Conservation (phyloP, 148 eudicot genomes). For the Rhododendron henanense region DNA sequence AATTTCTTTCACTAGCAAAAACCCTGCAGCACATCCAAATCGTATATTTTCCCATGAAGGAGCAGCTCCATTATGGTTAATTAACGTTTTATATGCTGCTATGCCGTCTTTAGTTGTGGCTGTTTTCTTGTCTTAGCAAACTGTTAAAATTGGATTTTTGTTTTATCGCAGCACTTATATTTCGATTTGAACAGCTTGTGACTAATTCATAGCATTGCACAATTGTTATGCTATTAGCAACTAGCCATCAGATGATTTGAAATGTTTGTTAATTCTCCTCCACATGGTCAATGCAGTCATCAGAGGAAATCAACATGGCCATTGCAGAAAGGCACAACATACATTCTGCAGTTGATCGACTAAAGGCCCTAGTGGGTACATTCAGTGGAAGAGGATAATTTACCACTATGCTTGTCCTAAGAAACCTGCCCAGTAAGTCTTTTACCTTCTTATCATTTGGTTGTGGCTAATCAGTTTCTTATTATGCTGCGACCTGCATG, state of each 20-base stretch:
- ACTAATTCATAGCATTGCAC: not conserved
- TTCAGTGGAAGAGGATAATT: constrained; percentile 12
- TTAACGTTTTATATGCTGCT: not conserved
- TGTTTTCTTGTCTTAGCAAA: not conserved
- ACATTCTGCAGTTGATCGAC: constrained; percentile 36
- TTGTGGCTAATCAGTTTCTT: not conserved
- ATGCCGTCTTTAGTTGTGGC: not conserved
- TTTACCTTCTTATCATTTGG: not conserved
- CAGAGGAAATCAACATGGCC: constrained; percentile 39
- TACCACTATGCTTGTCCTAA: not conserved
- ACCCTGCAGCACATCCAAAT: not conserved
- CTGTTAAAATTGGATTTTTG: not conserved
- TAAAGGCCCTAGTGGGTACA: constrained; percentile 26
- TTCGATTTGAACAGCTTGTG: not conserved
- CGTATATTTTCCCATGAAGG: not conserved
- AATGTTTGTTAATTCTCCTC: not conserved
- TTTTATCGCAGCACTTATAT: not conserved
- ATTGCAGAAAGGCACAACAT: constrained; percentile 53
- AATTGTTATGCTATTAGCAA: not conserved
- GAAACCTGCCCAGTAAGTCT: constrained; percentile 6
- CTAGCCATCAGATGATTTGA: not conserved
- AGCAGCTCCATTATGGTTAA: not conserved
- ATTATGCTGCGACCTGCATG: not conserved
- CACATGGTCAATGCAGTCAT: constrained; percentile 38
- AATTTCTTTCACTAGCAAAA: not conserved